phyloP scores from a whole-genome alignment of 1,284 basidiomycete genomes.

The Afroboletus lepidellus region DNA sequence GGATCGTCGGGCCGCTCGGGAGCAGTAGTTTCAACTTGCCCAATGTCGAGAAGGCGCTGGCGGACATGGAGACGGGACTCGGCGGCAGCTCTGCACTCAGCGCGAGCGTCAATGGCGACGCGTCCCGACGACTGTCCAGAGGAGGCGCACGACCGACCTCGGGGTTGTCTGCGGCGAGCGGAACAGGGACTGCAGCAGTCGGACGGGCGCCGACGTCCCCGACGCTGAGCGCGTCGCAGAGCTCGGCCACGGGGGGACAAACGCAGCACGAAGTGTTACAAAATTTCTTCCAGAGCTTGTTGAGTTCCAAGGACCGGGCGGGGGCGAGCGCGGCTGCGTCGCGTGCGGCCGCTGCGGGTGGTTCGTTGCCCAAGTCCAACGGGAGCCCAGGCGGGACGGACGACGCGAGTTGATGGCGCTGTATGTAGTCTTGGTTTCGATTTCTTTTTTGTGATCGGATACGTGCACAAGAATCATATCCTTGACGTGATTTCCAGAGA shows the following conservation, averaged over 20 bases:
- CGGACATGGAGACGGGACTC: slow-evolving; percentile 76
- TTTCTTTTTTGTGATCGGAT: neutral
- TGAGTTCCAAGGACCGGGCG: slow-evolving; percentile 65
- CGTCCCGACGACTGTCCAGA: slow-evolving; percentile 36
- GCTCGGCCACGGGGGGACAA: slow-evolving; percentile 51
- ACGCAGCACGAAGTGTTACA: slow-evolving; percentile 80
- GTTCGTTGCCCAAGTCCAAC: slow-evolving; percentile 20
- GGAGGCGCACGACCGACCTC: slow-evolving; percentile 32
- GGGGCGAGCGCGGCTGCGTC: slow-evolving; percentile 27
- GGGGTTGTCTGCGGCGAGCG: slow-evolving; percentile 16
- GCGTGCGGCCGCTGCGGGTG: slow-evolving; percentile 20
- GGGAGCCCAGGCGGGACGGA: slow-evolving; percentile 36
- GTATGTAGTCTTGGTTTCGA: neutral
- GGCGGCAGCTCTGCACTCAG: slow-evolving; percentile 28
- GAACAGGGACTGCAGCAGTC: slow-evolving; percentile 10
- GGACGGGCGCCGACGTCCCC: slow-evolving; percentile 39
- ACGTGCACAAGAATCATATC: slow-evolving; percentile 5
- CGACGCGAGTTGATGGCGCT: slow-evolving; percentile 32
- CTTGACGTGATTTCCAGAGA: too few relatives aligned
- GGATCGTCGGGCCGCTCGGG: slow-evolving; percentile 87
- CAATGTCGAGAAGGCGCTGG: slow-evolving; percentile 80
- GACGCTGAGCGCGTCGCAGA: slow-evolving; percentile 42
- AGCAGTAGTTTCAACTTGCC: slow-evolving; percentile 81
- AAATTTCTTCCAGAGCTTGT: slow-evolving; percentile 82
- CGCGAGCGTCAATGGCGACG: slow-evolving; percentile 33